phyloP scores from a whole-genome alignment of 2,329 filamentous ascomycete genomes.

The Dactylellina parvicollis region DNA sequence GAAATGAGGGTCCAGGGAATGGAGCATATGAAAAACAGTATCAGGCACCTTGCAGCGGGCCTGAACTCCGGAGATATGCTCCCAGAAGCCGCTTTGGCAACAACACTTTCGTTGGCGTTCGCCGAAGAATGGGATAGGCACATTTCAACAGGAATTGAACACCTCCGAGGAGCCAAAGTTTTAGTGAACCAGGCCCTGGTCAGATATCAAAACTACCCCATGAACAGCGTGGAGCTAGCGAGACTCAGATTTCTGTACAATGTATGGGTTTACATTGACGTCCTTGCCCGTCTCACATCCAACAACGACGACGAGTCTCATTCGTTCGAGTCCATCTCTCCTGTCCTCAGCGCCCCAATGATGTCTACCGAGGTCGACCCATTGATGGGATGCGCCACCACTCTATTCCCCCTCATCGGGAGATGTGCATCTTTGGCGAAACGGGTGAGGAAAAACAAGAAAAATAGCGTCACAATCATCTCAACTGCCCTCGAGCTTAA shows the following conservation, averaged over 20 bases:
- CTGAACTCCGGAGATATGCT: constrained; percentile 69
- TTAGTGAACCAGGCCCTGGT: constrained; percentile 70
- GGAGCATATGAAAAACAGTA: constrained; percentile 74
- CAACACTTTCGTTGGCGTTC: constrained; percentile 75
- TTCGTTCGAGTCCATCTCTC: constrained; percentile 57
- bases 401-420: constrained; percentile 75
- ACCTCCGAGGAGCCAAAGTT: constrained; percentile 74
- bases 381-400: constrained; percentile 74
- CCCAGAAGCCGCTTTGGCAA: constrained; percentile 73
- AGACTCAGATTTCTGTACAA: constrained; percentile 75
- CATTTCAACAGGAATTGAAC: constrained; percentile 74
- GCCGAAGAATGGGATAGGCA: constrained; percentile 77
- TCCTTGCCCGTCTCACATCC: constrained; percentile 74
- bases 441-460: constrained; percentile 67
- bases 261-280: constrained; percentile 77
- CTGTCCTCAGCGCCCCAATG: constrained; percentile 57
- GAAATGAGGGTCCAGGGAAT: constrained; percentile 71
- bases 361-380: constrained; percentile 71
- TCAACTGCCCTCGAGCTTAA: constrained; percentile 71
- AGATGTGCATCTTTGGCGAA: constrained; percentile 74
- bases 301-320: constrained; percentile 66
- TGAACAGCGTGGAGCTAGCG: constrained; percentile 65
- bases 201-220: constrained; percentile 63
- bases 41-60: constrained; percentile 69
- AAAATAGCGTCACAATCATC: constrained; percentile 69